Conservation (phyloP, 352 stramenopile genomes). For the Phytopythium boreale region DNA sequence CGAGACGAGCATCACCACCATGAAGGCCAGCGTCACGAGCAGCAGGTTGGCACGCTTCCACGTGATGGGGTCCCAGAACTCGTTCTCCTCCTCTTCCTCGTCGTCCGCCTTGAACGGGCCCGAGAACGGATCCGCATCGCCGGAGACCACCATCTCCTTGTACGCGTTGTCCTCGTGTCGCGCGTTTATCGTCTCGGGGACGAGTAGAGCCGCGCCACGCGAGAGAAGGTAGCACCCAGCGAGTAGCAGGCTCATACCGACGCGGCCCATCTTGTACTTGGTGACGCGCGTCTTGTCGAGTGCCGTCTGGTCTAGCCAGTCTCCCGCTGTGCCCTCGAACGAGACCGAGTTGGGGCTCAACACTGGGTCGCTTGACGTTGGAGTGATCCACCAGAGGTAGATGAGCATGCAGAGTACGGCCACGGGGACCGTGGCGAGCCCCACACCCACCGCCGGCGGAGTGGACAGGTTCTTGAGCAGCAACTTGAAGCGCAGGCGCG, state of each 20-base stretch:
- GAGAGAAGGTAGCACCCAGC: constrained; percentile 83
- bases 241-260: constrained; percentile 80
- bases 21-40: constrained; percentile 76
- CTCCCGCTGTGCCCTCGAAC: constrained; percentile 83
- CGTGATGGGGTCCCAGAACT: constrained; percentile 73
- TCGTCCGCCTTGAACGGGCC: constrained; percentile 64
- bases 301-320: constrained; percentile 88
- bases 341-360: constrained; percentile 49
- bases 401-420: constrained; percentile 53
- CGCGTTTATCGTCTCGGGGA: constrained; percentile 83
- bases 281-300: constrained; percentile 72
- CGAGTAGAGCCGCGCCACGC: constrained; percentile 56
- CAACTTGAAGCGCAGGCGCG: constrained; percentile 89
- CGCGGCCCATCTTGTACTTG: constrained; percentile 84
- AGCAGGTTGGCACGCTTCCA: constrained; percentile 94
- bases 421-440: constrained; percentile 63
- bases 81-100: constrained; percentile 54
- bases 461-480: constrained; percentile 89
- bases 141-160: constrained; percentile 50
- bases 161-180: constrained; percentile 77
- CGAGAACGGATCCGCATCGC: constrained; percentile 9
- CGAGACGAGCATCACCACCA: constrained; percentile 88
- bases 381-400: constrained; percentile 80
- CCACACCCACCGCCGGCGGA: constrained; percentile 80
- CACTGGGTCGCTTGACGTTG: constrained; percentile 46